phyloP scores from a whole-genome alignment of 2,329 filamentous ascomycete genomes.

The Coniochaeta sp. region DNA sequence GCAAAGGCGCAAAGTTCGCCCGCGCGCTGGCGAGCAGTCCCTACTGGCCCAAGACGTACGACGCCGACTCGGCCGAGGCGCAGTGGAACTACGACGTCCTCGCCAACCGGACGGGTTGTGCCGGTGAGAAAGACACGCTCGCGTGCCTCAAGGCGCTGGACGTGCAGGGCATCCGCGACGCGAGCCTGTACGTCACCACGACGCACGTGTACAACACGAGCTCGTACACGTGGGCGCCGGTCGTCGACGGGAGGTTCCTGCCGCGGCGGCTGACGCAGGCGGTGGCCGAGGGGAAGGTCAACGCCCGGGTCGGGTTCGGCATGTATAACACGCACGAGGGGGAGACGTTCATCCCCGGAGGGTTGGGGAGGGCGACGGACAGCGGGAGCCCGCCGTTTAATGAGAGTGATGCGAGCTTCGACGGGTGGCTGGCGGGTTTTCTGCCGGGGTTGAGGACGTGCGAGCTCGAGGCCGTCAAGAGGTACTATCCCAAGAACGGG shows the following conservation, averaged over 20 bases:
- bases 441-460: slow-evolving; percentile 35
- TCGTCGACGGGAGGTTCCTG: slow-evolving; percentile 48
- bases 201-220: slow-evolving; percentile 46
- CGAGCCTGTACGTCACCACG: slow-evolving; percentile 37
- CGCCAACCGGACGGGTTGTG: slow-evolving; percentile 39
- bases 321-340: slow-evolving; percentile 59
- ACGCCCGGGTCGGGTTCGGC: slow-evolving; percentile 39
- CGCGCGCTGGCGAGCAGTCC: slow-evolving; percentile 34
- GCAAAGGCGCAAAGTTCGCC: slow-evolving; percentile 9
- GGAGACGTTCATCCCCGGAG: slow-evolving; percentile 51
- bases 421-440: slow-evolving; percentile 45
- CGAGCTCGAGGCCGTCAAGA: slow-evolving; percentile 30
- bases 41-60: slow-evolving; percentile 54
- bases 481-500: slow-evolving; percentile 40
- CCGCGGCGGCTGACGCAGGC: slow-evolving; percentile 36
- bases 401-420: slow-evolving; percentile 38
- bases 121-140: slow-evolving; percentile 32
- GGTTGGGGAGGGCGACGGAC: slow-evolving; percentile 34
- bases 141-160: slow-evolving; percentile 27
- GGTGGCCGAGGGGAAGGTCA: slow-evolving; percentile 26
- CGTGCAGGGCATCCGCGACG: slow-evolving; percentile 47
- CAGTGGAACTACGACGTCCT: slow-evolving; percentile 43
- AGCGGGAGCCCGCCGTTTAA: not conserved
- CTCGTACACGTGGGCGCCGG: slow-evolving; percentile 53
- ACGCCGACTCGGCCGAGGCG: slow-evolving; percentile 39